Base-by-base conservation (phyloP, 2,329 filamentous ascomycete species). In the Chrysoporthe deuterocubensis region DNA sequence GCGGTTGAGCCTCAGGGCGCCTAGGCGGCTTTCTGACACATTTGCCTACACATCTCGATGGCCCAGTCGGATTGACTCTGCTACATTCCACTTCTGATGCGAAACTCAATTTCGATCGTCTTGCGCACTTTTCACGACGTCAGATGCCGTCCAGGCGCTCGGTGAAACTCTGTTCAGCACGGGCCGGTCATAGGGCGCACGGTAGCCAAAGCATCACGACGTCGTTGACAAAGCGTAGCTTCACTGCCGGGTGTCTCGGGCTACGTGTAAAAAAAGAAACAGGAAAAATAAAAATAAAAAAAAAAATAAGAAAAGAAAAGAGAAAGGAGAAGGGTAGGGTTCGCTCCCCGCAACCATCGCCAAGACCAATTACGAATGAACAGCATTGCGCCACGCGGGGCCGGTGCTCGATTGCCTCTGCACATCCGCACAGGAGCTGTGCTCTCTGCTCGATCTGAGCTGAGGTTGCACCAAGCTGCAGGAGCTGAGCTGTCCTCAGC, bases 381-480 rank as follows among this genome's bases (percentile, higher is more conserved):
- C 26, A 26, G 26, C 26, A 26, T 26, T 26, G 26, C 26, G 26
- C 26, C 26, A 26, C 26, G 26, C 26, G 26, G 2, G 26, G 26
- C 26, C 26, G 26, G 26, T 26, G 26, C 26, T 26, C 26, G 26
- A 26, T 26, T 26, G 26, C 26, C 50, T 54, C 50, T 54, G 16
- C 32, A 57, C 9, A 2, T 3, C 7, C 32, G 16, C 6, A 40
- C 34, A 57, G 34, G 11, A n/a, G 18, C 34, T 34, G 3, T 57
- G 54, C 26, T 16, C 26, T 57, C 56, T 21, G 18, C 56, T 21
- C 4, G 13, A 16, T 62, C 43, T 32, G 43, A 26, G 43, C 40
- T 18, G 43, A 61, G 21, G 59, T 32, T 54, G 54, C 46, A 56
- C 50, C 44, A 54, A 48, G 60, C 65, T 64, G 44, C 56, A 32